A percentile compares a stretch with the other conserved stretches of the same genome.
Evolutionary conservation across 1,284 basidiomycete species (phyloP).

Genomic region (Cryptococcus depauperatus): DNA sequence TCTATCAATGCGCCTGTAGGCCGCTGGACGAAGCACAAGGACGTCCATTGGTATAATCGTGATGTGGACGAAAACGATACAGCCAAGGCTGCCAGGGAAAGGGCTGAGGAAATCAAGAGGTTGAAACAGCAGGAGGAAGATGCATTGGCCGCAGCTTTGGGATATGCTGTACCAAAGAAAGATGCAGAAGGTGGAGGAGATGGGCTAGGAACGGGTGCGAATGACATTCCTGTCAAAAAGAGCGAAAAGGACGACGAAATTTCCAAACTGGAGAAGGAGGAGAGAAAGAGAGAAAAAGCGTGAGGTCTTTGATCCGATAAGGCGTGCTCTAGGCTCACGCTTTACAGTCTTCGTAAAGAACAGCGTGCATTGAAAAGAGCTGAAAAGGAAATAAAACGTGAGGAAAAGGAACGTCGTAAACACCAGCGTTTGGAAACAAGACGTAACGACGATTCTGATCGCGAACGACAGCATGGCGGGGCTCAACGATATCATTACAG

Average conservation of each 20-base stretch:
- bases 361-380: conserved; percentile 33
- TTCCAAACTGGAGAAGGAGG: conserved; percentile 35
- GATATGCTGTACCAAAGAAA: conserved; percentile 30
- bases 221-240: conserved; percentile 26
- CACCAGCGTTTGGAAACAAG: conserved; percentile 7
- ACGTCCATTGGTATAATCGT: conserved; percentile 84
- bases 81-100: conserved; percentile 40
- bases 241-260: conserved; percentile 28
- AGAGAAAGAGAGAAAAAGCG: conserved; percentile 38
- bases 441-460: conserved; percentile 11
- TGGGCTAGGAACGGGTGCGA: conserved; percentile 29
- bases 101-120: conserved; percentile 58
- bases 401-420: conserved; percentile 26
- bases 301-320: conserved; percentile 18
- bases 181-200: conserved; percentile 12
- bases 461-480: conserved; percentile 11
- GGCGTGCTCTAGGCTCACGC: background rate
- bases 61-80: conserved; percentile 50
- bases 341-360: conserved; percentile 36
- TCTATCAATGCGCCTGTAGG: conserved; percentile 87
- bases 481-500: conserved; percentile 6
- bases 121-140: conserved; percentile 82
- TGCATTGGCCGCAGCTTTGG: conserved; percentile 70
- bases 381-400: conserved; percentile 35
- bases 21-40: conserved; percentile 91